phyloP scores from a whole-genome alignment of 257 asterid genomes.

The Catharanthus roseus region DNA sequence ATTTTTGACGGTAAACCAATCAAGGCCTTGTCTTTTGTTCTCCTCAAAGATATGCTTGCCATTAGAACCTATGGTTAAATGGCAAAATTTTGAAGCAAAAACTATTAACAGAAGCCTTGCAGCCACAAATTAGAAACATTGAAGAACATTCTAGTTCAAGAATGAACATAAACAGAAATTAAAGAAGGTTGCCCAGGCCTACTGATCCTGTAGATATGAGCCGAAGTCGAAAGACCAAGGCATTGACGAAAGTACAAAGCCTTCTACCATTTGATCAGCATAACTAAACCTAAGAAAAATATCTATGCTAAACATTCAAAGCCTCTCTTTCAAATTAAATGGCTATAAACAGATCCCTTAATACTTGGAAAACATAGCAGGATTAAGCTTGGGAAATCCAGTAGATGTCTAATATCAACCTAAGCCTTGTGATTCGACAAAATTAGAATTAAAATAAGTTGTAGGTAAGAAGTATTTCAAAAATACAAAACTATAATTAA shows the following conservation, averaged over 20 bases:
- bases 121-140: not conserved
- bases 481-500: not conserved
- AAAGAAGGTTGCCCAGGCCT: not conserved
- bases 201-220: not conserved
- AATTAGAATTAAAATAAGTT: not conserved
- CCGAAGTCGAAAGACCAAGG: not conserved
- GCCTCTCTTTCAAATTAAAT: not conserved
- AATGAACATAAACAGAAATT: not conserved
- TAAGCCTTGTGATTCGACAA: not conserved
- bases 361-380: not conserved
- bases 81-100: not conserved
- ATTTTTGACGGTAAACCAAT: conserved; percentile 61
- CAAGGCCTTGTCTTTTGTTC: conserved; percentile 66
- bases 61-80: conserved; percentile 50
- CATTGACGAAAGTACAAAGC: not conserved
- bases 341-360: not conserved
- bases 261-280: not conserved
- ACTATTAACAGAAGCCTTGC: not conserved
- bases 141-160: not conserved
- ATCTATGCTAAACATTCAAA: not conserved
- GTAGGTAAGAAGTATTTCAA: not conserved
- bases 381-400: not conserved
- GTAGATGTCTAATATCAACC: not conserved
- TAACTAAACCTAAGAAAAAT: not conserved
- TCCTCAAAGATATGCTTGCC: conserved; percentile 74